Evolutionary conservation across 2,329 filamentous ascomycete species (phyloP).

Genomic region (Colletotrichum eremochloae): DNA sequence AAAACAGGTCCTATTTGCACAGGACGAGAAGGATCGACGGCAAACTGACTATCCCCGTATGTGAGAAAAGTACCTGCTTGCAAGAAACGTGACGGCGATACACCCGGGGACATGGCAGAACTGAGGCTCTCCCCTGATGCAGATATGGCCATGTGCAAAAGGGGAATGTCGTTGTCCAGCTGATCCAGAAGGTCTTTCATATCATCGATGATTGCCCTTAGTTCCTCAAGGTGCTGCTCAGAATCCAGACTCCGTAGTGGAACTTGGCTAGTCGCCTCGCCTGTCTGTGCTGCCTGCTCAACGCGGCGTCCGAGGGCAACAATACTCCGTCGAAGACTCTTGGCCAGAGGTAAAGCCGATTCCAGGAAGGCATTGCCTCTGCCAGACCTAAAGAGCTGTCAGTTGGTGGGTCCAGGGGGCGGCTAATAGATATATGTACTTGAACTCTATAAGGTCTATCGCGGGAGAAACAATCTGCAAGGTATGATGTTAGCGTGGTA

Average conservation of each 20-base stretch:
- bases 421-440: constrained; percentile 62
- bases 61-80: constrained; percentile 94
- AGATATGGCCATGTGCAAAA: constrained; percentile 93
- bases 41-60: constrained; percentile 87
- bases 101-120: constrained; percentile 81
- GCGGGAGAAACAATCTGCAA: constrained; percentile 85
- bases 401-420: constrained; percentile 23
- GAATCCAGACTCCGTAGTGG: constrained; percentile 60
- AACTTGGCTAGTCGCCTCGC: constrained; percentile 64
- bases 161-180: constrained; percentile 91
- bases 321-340: constrained; percentile 86
- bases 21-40: constrained; percentile 70
- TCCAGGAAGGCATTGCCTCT: constrained; percentile 76
- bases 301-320: constrained; percentile 82
- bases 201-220: constrained; percentile 78
- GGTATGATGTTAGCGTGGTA: constrained; percentile 1
- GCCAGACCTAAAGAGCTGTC: constrained; percentile 58
- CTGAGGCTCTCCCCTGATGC: constrained; percentile 91
- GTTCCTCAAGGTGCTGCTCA: constrained; percentile 71
- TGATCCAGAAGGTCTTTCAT: constrained; percentile 81
- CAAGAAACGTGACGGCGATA: constrained; percentile 90
- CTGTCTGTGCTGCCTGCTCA: constrained; percentile 75
- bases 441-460: constrained; percentile 92
- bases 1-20: constrained; percentile 92
- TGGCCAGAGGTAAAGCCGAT: constrained; percentile 86